Conservation (phyloP, 176 grass and related monocot genomes). For the Bolboschoenus planiculmis region DNA sequence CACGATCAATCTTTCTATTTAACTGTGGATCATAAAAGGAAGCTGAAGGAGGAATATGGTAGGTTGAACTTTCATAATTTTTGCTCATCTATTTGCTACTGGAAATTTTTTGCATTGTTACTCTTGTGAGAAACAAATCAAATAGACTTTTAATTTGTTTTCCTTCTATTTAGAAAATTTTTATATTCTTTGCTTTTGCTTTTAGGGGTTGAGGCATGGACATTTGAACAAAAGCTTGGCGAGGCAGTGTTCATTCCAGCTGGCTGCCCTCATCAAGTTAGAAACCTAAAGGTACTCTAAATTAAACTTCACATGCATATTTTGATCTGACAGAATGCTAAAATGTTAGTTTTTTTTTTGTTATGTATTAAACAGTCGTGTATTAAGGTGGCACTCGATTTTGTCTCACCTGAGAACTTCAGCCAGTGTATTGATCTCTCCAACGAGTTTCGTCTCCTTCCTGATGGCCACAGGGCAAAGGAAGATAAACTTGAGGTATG, state of each 20-base stretch:
- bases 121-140: not conserved
- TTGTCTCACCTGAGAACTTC: constrained; percentile 85
- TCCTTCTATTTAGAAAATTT: not conserved
- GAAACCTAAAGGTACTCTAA: constrained; percentile 89
- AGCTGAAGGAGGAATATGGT: constrained; percentile 90
- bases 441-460: constrained; percentile 68
- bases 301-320: not conserved
- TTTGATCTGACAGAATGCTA: not conserved
- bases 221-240: constrained; percentile 89
- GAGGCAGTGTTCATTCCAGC: constrained; percentile 97
- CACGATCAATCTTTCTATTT: constrained; percentile 92
- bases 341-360: not conserved
- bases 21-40: constrained; percentile 64
- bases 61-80: constrained; percentile 1
- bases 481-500: constrained; percentile 88
- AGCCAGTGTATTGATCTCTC: constrained; percentile 55
- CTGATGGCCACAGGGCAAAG: constrained; percentile 58
- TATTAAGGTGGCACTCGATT: constrained; percentile 87
- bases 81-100: not conserved
- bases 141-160: not conserved
- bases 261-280: constrained; percentile 88
- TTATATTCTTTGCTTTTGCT: not conserved
- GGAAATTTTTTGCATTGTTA: not conserved
- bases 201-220: constrained; percentile 87
- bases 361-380: constrained; percentile 50